These are phyloP conservation scores for Ophiostoma tasmaniense DNA, from an alignment of 2,329 filamentous ascomycete genomes.

Conservation along the genomic window DNA sequence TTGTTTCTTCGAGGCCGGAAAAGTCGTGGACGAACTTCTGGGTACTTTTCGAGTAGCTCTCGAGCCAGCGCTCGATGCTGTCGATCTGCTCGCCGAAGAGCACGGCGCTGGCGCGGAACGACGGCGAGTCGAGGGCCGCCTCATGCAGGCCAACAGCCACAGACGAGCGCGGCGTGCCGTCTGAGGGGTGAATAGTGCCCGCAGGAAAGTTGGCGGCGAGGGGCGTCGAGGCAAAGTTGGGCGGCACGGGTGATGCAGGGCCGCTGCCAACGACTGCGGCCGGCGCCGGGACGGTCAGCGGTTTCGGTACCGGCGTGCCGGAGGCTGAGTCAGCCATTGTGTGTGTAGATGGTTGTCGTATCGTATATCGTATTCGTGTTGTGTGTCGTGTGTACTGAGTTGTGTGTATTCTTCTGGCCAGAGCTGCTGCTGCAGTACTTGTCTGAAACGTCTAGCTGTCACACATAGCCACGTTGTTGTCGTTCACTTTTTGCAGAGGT, in stretches of 20 bases:
- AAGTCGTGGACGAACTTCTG: conserved; percentile 54
- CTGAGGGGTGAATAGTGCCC: not conserved
- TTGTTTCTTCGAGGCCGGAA: conserved; percentile 65
- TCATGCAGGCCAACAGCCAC: conserved; percentile 83
- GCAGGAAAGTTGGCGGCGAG: not conserved
- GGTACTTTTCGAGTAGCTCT: conserved; percentile 45
- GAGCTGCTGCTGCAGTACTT: not conserved
- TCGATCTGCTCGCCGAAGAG: conserved; percentile 93
- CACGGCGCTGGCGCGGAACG: conserved; percentile 76
- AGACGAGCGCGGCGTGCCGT: conserved; percentile 25
- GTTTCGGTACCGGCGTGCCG: conserved; percentile 11
- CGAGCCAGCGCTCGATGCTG: conserved; percentile 85
- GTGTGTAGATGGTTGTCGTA: not conserved
- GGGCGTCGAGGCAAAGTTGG: not conserved
- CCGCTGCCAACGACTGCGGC: not conserved
- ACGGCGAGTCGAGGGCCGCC: conserved; percentile 91
- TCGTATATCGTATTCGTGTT: not conserved
- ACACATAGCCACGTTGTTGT: not conserved
- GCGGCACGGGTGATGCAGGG: not conserved
- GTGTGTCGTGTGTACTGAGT: not conserved
- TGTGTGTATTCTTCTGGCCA: not conserved
- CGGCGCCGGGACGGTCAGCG: conserved; percentile 4
- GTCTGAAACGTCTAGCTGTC: not conserved
- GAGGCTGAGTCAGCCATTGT: conserved; percentile 14
- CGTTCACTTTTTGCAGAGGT: not conserved